Evolutionary conservation across 768 basidiomycete genomes (phyloP).

Genomic region (Pisolithus tinctorius): DNA sequence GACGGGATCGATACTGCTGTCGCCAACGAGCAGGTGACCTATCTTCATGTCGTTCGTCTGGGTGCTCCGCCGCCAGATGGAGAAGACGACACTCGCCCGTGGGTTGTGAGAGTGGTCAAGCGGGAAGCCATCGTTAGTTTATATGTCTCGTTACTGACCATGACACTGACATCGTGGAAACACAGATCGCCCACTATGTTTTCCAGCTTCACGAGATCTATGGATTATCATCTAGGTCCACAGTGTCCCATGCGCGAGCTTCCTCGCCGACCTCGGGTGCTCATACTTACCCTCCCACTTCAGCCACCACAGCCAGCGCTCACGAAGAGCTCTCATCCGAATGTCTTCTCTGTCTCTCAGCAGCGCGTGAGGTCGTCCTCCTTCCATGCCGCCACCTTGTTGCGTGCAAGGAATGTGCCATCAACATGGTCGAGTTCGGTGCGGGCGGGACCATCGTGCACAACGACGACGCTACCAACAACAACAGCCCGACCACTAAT

Average conservation of each 20-base stretch:
- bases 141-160: constrained; percentile 1
- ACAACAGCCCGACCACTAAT: constrained; percentile 23
- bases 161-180: constrained; percentile 1
- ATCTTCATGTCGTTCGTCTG: constrained; percentile 76
- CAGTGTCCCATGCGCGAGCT: constrained; percentile 29
- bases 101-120: constrained; percentile 91
- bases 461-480: constrained; percentile 27
- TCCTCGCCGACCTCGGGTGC: constrained; percentile 30
- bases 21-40: constrained; percentile 83
- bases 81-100: constrained; percentile 64
- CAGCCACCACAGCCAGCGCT: constrained; percentile 20
- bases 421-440: constrained; percentile 97
- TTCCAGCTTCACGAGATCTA: constrained; percentile 97
- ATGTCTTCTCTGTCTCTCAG: constrained; percentile 85
- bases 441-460: constrained; percentile 85
- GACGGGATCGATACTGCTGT: constrained; percentile 60
- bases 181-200: constrained; percentile 84
- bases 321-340: constrained; percentile 73
- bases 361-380: constrained; percentile 85
- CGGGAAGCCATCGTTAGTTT: constrained; percentile 72
- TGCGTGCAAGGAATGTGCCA: constrained; percentile 89
- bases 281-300: constrained; percentile 43
- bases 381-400: constrained; percentile 92
- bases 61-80: constrained; percentile 36
- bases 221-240: constrained; percentile 64